Base-by-base conservation (phyloP, 2,329 filamentous ascomycete genomes). In the Magnaporthiopsis rhizophila region DNA sequence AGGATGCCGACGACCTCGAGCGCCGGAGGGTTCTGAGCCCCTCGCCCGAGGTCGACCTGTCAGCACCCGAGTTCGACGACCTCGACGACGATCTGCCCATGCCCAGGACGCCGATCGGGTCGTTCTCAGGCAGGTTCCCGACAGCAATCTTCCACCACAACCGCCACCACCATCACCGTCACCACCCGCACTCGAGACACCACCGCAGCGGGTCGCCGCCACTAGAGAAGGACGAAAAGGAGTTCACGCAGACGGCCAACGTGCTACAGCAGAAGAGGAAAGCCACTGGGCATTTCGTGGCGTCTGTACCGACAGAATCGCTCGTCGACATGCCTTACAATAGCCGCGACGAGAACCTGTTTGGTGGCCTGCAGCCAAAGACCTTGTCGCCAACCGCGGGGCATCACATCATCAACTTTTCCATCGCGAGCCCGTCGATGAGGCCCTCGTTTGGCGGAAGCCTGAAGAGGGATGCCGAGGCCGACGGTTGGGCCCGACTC, bases 241-340 rank as follows among this genome's bases (percentile, higher is more conserved):
- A 98, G 76, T 99, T 99, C 73, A 97, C 94, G 8, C 91, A 96
- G 77, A 98, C 93, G 1, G 95, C 95, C 21, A 91, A 92, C 69
- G 91, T 89, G 61, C 85, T 98, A 70, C 91, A 86, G 71, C 91
- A 86, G 71, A 87, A 85, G 73, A 80, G 84, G 66, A 88, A 87
- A 71, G 78, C 87, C 28, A 81, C 75, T 59, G 80, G 81, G 34
- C 79, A 79, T 36, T 30, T 64, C 13, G 65, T 66, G 57, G 66
- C 79, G 69, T 65, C 68, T 38, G 63, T 69, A 28, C 64, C 66
- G 45, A 69, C 69, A 38, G 74, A 76, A 38, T 72, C 74, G 30
- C 68, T 72, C 7, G 73, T 60, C 30, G 62, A 34, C 53, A 78
- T 81, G 61, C 72, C 74, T 24, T 63, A 63, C 24, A 58, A 58